Percentiles rank a stretch among this genome's conserved stretches.
Evolutionary conservation across 768 basidiomycete genomes (phyloP).

Genomic region (Mycena pura): DNA sequence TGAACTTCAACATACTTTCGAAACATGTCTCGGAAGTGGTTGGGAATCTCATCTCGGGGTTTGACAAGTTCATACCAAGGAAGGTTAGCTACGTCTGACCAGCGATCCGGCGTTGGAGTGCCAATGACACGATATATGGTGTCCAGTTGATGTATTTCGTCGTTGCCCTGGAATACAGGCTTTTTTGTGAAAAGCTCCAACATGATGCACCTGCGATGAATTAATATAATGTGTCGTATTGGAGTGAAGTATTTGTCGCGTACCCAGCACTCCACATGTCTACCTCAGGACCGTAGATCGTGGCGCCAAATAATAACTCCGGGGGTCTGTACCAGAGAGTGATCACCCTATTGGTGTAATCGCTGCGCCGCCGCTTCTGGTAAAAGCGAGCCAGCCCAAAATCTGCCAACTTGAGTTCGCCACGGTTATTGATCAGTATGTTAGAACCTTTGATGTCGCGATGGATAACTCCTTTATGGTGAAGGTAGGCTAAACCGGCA

Average conservation of each 20-base stretch:
- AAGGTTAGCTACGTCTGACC: constrained; percentile 82
- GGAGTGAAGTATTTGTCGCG: constrained; percentile 28
- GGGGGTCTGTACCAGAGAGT: constrained; percentile 99
- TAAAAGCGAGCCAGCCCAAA: constrained; percentile 98
- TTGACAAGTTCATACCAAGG: constrained; percentile 99
- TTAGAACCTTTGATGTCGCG: constrained; percentile 99
- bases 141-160: constrained; percentile 97
- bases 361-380: constrained; percentile 85
- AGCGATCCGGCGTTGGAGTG: constrained; percentile 82
- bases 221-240: constrained; percentile 2
- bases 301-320: constrained; percentile 93
- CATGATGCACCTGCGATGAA: constrained; percentile 86
- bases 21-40: constrained; percentile 85
- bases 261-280: constrained; percentile 99
- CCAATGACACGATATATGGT: constrained; percentile 92
- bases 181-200: constrained; percentile 95
- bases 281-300: constrained; percentile 95
- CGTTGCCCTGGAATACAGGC: constrained; percentile 97
- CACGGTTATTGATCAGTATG: constrained; percentile 89
- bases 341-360: constrained; percentile 99
- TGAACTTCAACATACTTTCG: constrained; percentile 62
- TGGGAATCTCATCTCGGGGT: constrained; percentile 76
- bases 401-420: constrained; percentile 95
- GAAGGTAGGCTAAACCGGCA: constrained; percentile 90
- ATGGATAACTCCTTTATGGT: constrained; percentile 95